A percentile compares a stretch with the other conserved stretches of the same genome.
phyloP scores from a whole-genome alignment of 768 basidiomycete genomes.

The Tricholoma hemisulphureum region DNA sequence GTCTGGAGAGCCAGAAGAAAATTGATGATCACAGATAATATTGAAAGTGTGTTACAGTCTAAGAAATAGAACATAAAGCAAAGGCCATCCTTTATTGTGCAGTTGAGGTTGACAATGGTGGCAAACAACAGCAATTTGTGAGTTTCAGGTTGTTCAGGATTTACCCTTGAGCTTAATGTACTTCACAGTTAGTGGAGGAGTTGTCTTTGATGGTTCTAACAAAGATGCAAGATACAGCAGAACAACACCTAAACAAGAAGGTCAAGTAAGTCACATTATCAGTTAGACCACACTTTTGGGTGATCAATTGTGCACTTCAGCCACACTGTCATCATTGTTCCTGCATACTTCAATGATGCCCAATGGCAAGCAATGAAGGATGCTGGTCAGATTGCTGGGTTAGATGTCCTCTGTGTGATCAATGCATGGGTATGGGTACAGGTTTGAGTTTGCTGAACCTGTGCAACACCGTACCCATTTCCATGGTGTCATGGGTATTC shows the following conservation, averaged over 20 bases:
- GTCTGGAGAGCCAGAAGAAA: too few species aligned
- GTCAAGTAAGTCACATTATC: too few species aligned
- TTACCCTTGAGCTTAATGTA: constrained; percentile 6
- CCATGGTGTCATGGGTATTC: too few species aligned
- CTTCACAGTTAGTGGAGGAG: constrained; percentile 73
- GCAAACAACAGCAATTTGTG: constrained; percentile 78
- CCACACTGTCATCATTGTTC: constrained; percentile 91
- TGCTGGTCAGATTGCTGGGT: constrained; percentile 95
- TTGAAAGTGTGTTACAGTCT: too few species aligned
- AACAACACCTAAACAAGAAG: constrained; percentile 90
- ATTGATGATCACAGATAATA: too few species aligned
- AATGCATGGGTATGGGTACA: too few species aligned
- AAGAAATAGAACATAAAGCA: too few species aligned
- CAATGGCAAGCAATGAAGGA: constrained; percentile 99
- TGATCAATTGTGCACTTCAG: constrained; percentile 35
- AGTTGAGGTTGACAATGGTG: constrained; percentile 81
- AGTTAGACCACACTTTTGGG: constrained; percentile 58
- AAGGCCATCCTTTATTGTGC: constrained; percentile 88
- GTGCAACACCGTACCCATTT: too few species aligned
- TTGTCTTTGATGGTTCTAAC: constrained; percentile 81
- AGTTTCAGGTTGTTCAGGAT: constrained; percentile 28
- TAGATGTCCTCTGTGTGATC: constrained; percentile 97
- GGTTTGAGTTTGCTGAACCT: too few species aligned
- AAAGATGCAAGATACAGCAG: constrained; percentile 97
- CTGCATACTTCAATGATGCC: constrained; percentile 99